Conservation (phyloP, 495 filamentous ascomycete genomes). For the Hyphodiscus hymeniophilus region DNA sequence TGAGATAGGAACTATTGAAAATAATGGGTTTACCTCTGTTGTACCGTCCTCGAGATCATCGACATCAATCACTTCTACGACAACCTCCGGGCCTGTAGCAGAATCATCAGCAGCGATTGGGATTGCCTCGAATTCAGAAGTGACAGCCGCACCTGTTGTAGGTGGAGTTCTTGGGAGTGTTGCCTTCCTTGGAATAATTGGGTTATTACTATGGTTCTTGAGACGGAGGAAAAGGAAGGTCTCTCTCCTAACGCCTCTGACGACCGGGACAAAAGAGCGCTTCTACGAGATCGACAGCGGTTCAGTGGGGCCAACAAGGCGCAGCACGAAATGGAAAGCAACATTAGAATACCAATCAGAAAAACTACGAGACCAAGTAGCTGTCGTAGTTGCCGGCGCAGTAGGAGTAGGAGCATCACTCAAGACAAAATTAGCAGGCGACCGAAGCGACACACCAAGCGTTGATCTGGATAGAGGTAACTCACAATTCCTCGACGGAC, state of each 20-base stretch:
- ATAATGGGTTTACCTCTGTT: constrained; percentile 17
- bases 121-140: constrained; percentile 7
- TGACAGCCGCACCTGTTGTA: constrained; percentile 28
- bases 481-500: constrained; percentile 39
- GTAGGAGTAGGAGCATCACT: constrained; percentile 27
- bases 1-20: constrained; percentile 2
- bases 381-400: constrained; percentile 16
- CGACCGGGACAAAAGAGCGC: constrained; percentile 19
- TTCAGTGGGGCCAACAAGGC: constrained; percentile 34
- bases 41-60: constrained; percentile 13
- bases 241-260: constrained; percentile 38
- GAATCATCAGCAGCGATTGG: constrained; percentile 10
- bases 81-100: constrained; percentile 8
- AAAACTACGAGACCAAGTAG: constrained; percentile 27
- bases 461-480: constrained; percentile 42
- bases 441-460: constrained; percentile 28
- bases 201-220: constrained; percentile 40
- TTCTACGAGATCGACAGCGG: constrained; percentile 33
- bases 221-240: constrained; percentile 33
- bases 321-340: constrained; percentile 27
- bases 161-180: constrained; percentile 43
- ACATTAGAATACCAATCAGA: constrained; percentile 25
- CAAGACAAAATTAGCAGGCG: constrained; percentile 21
- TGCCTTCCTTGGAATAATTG: constrained; percentile 34
- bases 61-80: not conserved